Evolutionary conservation across 345 rosid species (phyloP), one percentile per base, ranked within the genome.

Genomic region (Citrus unshiu): DNA sequence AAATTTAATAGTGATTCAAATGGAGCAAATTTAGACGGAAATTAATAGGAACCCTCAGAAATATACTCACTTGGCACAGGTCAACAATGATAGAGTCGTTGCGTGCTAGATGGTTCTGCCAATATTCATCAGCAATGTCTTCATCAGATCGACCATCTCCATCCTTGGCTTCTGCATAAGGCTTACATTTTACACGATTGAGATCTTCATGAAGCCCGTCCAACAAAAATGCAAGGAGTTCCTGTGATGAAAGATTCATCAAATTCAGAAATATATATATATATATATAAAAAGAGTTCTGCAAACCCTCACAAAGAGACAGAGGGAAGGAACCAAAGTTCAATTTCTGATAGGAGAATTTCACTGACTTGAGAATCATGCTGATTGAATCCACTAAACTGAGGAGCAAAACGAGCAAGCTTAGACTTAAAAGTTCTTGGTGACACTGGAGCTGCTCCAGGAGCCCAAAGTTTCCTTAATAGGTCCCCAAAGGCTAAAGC

Each of bases 191-290:
- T 68, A 96, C 99, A 73, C 95, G 97, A 83, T 94, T 96, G 70
- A 96, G 95, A 86, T 94, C 98, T 88, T 96, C 98, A 74, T 94
- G 99, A 57, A 93, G 98, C 81, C 99, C 98, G 88, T 96, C 99
- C 86, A 96, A 80, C 84, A 96, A 89, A 88, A 96, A 96, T 60
- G 97, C 94, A 80, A 96, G 89, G 68, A 94, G 93, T 84, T 96
- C 99, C 99, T 96, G 84, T 78, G 76, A 83, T 39, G 49, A 68
- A 76, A 56, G 78, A 74, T 66, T 74, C 46, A 86, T 79, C 70
- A 78, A 78, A 80, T 16, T 81, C 70, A 84, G 78, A 80, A 34
- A 34, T 34, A 34, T 34, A 34, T 8, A 7, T 39, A 39, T 37
- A 80, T 40, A 67, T n/a, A n/a, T n/a, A n/a, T n/a, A n/a, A n/a